phyloP scores from a whole-genome alignment of 345 rosid species.

The Gossypium arboreum region DNA sequence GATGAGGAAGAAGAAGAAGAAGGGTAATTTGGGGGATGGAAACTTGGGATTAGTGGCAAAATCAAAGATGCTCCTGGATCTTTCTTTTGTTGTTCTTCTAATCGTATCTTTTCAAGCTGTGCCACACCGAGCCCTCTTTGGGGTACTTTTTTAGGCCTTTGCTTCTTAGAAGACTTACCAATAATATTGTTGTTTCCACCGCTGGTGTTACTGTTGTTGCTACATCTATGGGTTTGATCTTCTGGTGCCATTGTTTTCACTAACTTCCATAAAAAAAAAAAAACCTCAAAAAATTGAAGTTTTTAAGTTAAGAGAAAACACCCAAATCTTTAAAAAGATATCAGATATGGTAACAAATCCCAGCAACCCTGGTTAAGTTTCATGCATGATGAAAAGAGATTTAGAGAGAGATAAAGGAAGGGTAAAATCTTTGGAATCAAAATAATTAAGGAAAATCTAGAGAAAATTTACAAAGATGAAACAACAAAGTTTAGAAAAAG shows the following conservation, averaged over 20 bases:
- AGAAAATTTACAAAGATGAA: constrained; percentile 7
- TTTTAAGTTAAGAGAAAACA: constrained; percentile 3
- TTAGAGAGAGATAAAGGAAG: constrained; percentile 5
- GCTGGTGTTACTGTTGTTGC: constrained; percentile 23
- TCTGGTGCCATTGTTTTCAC: constrained; percentile 38
- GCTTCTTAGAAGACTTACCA: constrained; percentile 34
- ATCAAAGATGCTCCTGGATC: constrained; percentile 23
- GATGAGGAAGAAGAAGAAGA: constrained; percentile 14
- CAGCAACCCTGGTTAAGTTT: background rate
- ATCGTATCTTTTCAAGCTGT: constrained; percentile 57
- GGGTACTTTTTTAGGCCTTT: constrained; percentile 48
- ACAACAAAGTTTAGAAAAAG: constrained; percentile 17
- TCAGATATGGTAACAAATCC: background rate
- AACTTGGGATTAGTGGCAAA: constrained; percentile 20
- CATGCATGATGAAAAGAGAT: background rate
- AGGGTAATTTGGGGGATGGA: constrained; percentile 17
- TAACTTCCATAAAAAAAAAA: constrained; percentile 20
- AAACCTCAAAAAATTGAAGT: background rate
- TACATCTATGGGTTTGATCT: constrained; percentile 34
- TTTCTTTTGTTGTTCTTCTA: constrained; percentile 50
- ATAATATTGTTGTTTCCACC: constrained; percentile 20
- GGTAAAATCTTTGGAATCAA: constrained; percentile 20
- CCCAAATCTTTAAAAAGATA: constrained; percentile 14
- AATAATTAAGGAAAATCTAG: constrained; percentile 16
- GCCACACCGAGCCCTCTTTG: constrained; percentile 76